phyloP scores from a whole-genome alignment of 2,329 filamentous ascomycete species.

The Colletotrichum magnum region DNA sequence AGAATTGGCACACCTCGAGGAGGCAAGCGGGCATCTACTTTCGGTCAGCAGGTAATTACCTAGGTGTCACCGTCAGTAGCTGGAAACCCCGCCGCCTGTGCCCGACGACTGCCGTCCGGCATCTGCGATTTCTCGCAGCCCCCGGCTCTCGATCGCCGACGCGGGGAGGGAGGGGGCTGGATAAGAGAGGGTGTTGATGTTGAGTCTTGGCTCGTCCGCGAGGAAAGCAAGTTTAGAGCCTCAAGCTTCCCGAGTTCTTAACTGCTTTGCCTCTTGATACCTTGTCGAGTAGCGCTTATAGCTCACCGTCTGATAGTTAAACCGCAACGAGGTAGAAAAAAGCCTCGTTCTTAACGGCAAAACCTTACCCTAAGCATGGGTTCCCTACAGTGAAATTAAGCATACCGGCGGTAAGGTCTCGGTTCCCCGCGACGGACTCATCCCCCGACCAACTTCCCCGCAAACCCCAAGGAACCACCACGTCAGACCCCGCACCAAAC shows the following conservation, averaged over 20 bases:
- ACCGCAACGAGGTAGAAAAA: too few relatives aligned
- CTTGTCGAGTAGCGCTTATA: too few relatives aligned
- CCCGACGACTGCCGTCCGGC: constrained; percentile 13
- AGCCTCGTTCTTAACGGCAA: neutral
- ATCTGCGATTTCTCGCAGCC: neutral
- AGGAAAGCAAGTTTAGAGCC: neutral
- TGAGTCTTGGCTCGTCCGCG: too few relatives aligned
- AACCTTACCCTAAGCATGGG: neutral
- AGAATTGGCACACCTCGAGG: neutral
- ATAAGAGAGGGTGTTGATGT: too few relatives aligned
- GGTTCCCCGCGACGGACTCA: constrained; percentile 3
- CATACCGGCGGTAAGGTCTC: constrained; percentile 22
- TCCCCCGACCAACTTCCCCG: constrained; percentile 18
- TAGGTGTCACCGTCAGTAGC: neutral
- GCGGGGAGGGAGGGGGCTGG: neutral
- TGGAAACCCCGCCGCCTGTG: neutral
- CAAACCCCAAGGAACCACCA: constrained; percentile 10
- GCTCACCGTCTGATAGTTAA: too few relatives aligned
- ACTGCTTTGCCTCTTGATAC: neutral
- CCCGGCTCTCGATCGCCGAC: neutral
- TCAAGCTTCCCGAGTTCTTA: neutral
- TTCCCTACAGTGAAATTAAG: constrained; percentile 17
- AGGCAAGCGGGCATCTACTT: neutral
- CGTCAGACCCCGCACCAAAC: constrained; percentile 15
- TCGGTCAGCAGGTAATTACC: neutral